Percentiles rank a stretch among this genome's conserved stretches.
Conservation (phyloP, 1,284 basidiomycete species). For the Paramarasmius palmivorus region DNA sequence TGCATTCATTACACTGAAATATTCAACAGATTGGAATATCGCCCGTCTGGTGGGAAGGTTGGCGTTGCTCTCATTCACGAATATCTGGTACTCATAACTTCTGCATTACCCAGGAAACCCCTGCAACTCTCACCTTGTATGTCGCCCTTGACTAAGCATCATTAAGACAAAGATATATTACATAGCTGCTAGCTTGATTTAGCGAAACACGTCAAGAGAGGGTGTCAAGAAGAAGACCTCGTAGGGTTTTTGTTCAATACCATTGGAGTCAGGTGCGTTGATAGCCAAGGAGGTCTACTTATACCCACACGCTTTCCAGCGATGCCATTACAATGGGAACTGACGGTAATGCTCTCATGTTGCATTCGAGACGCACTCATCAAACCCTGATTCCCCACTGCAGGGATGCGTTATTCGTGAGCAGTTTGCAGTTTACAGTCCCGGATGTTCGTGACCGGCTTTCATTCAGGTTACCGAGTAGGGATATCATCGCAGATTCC, state of each 20-base stretch:
- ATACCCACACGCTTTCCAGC: constrained; percentile 33
- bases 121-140: constrained; percentile 77
- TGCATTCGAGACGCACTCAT: constrained; percentile 6
- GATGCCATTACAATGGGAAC: constrained; percentile 86
- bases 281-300: background rate
- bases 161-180: background rate
- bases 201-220: constrained; percentile 73
- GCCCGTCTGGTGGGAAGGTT: constrained; percentile 87
- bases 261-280: constrained; percentile 69
- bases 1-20: constrained; percentile 3
- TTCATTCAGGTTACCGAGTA: constrained; percentile 74
- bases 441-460: background rate
- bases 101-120: constrained; percentile 60
- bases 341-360: constrained; percentile 50
- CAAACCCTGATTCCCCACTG: background rate
- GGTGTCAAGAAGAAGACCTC: constrained; percentile 73
- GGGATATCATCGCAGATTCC: constrained; percentile 90
- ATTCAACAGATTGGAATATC: constrained; percentile 73
- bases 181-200: constrained; percentile 60
- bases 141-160: constrained; percentile 15
- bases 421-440: constrained; percentile 20
- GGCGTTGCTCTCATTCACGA: constrained; percentile 17
- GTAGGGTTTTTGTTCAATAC: constrained; percentile 81
- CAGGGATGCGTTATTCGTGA: constrained; percentile 82
- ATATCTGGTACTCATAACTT: background rate